Conservation (phyloP, 179 eudicot species). For the Silene coronaria region DNA sequence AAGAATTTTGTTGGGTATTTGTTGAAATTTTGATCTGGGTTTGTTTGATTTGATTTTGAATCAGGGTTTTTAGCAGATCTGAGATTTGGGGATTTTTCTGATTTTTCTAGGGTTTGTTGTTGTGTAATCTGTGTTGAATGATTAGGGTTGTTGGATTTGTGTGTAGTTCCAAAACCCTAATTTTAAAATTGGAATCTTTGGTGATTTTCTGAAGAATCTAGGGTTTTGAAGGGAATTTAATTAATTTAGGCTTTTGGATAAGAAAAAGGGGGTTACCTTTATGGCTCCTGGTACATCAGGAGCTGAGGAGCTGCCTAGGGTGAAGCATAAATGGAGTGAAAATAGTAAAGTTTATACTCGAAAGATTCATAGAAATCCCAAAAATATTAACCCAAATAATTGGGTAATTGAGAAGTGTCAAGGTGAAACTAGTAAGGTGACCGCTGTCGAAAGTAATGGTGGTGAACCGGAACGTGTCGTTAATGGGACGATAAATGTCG, state of each 20-base stretch:
- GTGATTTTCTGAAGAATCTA: constrained; percentile 14
- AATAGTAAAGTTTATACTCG: constrained; percentile 51
- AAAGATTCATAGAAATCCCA: constrained; percentile 18
- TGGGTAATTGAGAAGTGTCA: constrained; percentile 3
- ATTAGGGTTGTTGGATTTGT: constrained; percentile 11
- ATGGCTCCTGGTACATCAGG: constrained; percentile 60
- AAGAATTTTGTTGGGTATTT: background rate
- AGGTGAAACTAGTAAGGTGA: background rate
- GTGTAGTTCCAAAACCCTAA: constrained; percentile 30
- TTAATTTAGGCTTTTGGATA: constrained; percentile 24
- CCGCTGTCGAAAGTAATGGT: constrained; percentile 3
- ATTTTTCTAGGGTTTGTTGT: background rate
- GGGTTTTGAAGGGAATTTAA: constrained; percentile 25
- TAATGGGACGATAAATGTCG: background rate
- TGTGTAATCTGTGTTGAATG: background rate
- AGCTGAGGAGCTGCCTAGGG: constrained; percentile 33
- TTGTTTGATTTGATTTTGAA: background rate
- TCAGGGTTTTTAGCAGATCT: constrained; percentile 18
- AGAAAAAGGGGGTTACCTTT: constrained; percentile 29
- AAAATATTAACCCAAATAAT: constrained; percentile 8
- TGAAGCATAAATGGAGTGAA: constrained; percentile 41
- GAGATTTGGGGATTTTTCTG: constrained; percentile 10
- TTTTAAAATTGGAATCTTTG: constrained; percentile 10
- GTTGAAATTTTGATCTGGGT: background rate
- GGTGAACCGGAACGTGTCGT: background rate